phyloP scores from a whole-genome alignment of 2,329 filamentous ascomycete genomes.

The Ampelomyces quisqualis region DNA sequence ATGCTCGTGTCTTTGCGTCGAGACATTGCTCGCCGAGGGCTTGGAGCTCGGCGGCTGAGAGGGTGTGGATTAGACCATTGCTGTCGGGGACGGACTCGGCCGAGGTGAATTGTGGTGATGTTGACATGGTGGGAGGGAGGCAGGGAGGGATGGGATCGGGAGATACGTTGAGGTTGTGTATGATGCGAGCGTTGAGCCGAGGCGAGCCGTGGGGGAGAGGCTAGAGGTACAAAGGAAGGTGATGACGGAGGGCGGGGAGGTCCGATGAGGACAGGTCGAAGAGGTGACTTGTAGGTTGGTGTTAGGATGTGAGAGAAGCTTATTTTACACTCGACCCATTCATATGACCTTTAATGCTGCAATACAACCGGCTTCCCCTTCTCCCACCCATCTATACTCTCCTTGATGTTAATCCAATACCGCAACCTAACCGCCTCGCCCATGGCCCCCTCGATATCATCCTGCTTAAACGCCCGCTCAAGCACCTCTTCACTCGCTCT shows the following conservation, averaged over 20 bases:
- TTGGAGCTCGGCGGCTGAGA: slow-evolving; percentile 65
- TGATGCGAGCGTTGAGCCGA: slow-evolving; percentile 10
- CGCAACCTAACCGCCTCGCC: slow-evolving; percentile 73
- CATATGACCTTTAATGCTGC: slow-evolving; percentile 49
- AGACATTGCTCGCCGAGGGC: slow-evolving; percentile 63
- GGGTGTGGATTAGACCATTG: slow-evolving; percentile 50
- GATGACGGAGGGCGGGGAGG: slow-evolving; percentile 9
- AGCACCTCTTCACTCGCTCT: slow-evolving; percentile 62
- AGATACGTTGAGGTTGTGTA: slow-evolving; percentile 20
- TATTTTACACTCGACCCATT: no score
- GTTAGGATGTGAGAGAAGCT: no score
- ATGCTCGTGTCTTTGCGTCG: slow-evolving; percentile 74
- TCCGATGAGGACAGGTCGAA: no score
- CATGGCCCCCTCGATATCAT: slow-evolving; percentile 67
- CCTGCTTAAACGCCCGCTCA: slow-evolving; percentile 63
- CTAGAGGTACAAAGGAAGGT: slow-evolving; percentile 19
- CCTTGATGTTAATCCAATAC: slow-evolving; percentile 88
- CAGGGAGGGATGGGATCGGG: slow-evolving; percentile 15
- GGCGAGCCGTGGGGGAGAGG: slow-evolving; percentile 14
- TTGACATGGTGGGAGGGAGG: slow-evolving; percentile 38
- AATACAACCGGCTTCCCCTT: slow-evolving; percentile 64
- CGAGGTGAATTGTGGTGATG: slow-evolving; percentile 31
- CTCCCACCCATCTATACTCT: slow-evolving; percentile 83
- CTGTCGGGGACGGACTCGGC: slow-evolving; percentile 36
- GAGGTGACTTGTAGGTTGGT: no score